Evolutionary conservation across 768 basidiomycete species (phyloP).

Genomic region (Kwoniella dejecticola): DNA sequence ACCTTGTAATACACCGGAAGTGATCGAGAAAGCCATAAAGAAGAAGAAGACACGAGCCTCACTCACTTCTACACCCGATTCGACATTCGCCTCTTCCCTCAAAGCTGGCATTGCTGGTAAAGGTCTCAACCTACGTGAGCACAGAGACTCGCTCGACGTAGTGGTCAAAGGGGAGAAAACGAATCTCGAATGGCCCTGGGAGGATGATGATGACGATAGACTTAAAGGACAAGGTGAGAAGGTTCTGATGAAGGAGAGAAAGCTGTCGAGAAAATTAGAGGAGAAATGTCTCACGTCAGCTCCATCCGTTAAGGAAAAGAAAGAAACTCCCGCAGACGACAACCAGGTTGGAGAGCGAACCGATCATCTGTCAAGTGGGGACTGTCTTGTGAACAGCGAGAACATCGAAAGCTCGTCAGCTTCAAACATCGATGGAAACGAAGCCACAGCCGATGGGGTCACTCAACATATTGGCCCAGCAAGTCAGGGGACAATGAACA

Average conservation of each 20-base stretch:
- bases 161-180: conserved; percentile 2
- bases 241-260: background rate
- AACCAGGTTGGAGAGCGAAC: background rate
- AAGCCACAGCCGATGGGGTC: too few relatives aligned
- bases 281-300: conserved; percentile 1
- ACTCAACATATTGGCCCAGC: too few relatives aligned
- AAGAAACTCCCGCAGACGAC: background rate
- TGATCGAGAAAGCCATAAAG: too few relatives aligned
- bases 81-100: background rate
- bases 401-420: too few relatives aligned
- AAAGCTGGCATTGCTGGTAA: background rate
- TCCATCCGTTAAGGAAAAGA: background rate
- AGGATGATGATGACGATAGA: conserved; percentile 3
- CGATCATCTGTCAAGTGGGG: too few relatives aligned
- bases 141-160: background rate
- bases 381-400: too few relatives aligned
- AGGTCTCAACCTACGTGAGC: background rate
- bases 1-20: too few relatives aligned
- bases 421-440: too few relatives aligned
- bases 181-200: conserved; percentile 1
- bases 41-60: too few relatives aligned
- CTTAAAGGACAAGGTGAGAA: background rate
- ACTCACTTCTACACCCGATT: background rate
- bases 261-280: background rate
- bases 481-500: too few relatives aligned